Evolutionary conservation across 805 yeast genomes (phyloP), one percentile per base, ranked within the genome.

Genomic region (Pichia ethanolica): DNA sequence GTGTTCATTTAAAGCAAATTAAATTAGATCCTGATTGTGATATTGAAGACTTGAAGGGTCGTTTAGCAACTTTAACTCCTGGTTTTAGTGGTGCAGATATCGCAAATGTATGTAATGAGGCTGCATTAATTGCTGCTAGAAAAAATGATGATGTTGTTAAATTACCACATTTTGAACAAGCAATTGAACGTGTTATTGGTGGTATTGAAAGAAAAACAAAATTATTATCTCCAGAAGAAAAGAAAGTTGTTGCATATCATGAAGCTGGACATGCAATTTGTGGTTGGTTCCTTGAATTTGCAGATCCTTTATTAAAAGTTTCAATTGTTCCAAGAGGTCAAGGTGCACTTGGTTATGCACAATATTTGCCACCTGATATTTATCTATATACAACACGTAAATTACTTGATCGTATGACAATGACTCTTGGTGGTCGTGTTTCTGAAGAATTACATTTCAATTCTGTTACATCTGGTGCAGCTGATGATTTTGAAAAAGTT

Each of bases 261-360:
- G 97, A 89, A 69, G 97, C 97, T 2, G 97, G 97, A 0, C 97
- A 89, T 66, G 97, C 97, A 5, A 84, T 89, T 44, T 86, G 96
- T 68, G 97, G 97, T 26, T 90, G 97, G 97, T 88, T 73, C 63
- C 73, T 89, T 62, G 78, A 82, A 68, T 81, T 71, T 69, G 97
- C 97, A 10, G 96, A 89, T 65, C 97, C 97, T 7, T 71, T 89
- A 52, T 77, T 90, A 51, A 89, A 89, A 67, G 97, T 89, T n/a
- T 85, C 95, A 25, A 89, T 89, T 57, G 87, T 89, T 53, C 97
- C 97, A 50, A 81, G 96, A 67, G 97, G 97, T 26, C 87, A 86
- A 66, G 96, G 96, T 45, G 96, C 96, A 12, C 72, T 89, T 49
- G 97, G 97, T n/a, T 89, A 90, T 65, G 97, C 97, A 4, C 97